Conservation (phyloP, 2,329 filamentous ascomycete species). For the Zopfia rhizophila region DNA sequence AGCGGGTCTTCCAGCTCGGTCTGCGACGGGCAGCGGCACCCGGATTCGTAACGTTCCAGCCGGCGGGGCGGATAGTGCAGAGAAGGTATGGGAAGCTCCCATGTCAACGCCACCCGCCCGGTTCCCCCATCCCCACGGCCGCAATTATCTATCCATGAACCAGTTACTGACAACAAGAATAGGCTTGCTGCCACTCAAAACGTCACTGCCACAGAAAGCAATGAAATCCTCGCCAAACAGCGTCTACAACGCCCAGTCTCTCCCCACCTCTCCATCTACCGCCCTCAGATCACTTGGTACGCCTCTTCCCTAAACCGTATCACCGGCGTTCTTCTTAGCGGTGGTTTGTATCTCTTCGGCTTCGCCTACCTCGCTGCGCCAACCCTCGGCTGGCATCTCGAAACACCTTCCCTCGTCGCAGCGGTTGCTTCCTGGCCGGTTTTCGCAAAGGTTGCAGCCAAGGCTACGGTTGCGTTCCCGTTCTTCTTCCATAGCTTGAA, state of each 20-base stretch:
- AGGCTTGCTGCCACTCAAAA: conserved; percentile 67
- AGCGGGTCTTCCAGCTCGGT: conserved; percentile 58
- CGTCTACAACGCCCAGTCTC: conserved; percentile 83
- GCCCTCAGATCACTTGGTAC: conserved; percentile 86
- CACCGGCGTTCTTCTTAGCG: conserved; percentile 79
- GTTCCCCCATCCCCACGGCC: conserved; percentile 10
- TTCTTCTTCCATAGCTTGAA: conserved; percentile 77
- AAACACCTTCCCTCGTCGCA: conserved; percentile 71
- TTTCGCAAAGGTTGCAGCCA: conserved; percentile 67
- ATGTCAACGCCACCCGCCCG: conserved; percentile 26
- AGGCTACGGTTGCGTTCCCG: conserved; percentile 68
- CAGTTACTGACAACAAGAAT: too few species aligned
- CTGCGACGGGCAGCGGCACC: conserved; percentile 55
- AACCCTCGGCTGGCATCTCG: conserved; percentile 75
- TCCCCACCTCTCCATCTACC: conserved; percentile 88
- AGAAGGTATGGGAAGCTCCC: conserved; percentile 55
- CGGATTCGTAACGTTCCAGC: conserved; percentile 52
- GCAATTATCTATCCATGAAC: too few species aligned
- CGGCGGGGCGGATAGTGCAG: conserved; percentile 55
- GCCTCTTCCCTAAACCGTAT: conserved; percentile 81
- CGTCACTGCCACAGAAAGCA: conserved; percentile 64
- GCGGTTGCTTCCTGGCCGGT: conserved; percentile 71
- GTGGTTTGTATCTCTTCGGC: conserved; percentile 81
- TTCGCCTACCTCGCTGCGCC: conserved; percentile 84
- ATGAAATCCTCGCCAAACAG: conserved; percentile 80